These are phyloP conservation scores for Rhizopus delemar DNA, from an alignment of 371 early-diverging fungal genomes.

Conservation along the genomic window DNA sequence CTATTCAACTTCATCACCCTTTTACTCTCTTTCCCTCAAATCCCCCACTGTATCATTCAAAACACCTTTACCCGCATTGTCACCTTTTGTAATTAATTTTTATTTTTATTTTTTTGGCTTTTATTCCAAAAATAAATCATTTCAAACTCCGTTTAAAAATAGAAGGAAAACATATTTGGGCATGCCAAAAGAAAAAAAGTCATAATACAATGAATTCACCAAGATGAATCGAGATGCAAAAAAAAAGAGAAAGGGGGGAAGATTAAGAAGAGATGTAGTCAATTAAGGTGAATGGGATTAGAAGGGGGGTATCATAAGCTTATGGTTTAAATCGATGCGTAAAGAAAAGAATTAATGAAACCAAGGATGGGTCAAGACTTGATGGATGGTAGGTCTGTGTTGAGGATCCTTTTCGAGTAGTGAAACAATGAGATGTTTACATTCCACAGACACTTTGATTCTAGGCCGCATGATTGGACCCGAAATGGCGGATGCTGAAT, in stretches of 20 bases:
- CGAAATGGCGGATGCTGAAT: conserved; percentile 53
- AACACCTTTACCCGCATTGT: neutral
- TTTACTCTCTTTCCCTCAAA: too few relatives aligned
- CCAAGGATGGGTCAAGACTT: conserved; percentile 72
- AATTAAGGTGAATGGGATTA: neutral
- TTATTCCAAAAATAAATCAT: neutral
- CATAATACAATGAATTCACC: neutral
- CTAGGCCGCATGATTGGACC: conserved; percentile 50
- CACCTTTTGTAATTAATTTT: neutral
- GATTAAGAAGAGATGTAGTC: conserved; percentile 1
- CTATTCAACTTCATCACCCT: neutral
- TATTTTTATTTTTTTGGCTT: neutral
- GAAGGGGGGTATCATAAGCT: neutral
- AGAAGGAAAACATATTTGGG: neutral
- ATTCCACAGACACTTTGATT: conserved; percentile 51
- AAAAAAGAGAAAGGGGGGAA: neutral
- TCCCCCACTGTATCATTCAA: too few relatives aligned
- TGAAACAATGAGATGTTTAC: conserved; percentile 62
- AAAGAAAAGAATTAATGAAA: conserved; percentile 12
- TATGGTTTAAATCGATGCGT: too few relatives aligned
- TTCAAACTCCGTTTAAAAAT: neutral
- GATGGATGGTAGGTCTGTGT: conserved; percentile 61
- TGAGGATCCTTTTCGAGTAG: conserved; percentile 65
- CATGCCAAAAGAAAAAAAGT: neutral
- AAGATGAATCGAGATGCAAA: too few relatives aligned